These are phyloP conservation scores for Royoungia palumana DNA, from an alignment of 768 basidiomycete genomes.

Conservation along the genomic window DNA sequence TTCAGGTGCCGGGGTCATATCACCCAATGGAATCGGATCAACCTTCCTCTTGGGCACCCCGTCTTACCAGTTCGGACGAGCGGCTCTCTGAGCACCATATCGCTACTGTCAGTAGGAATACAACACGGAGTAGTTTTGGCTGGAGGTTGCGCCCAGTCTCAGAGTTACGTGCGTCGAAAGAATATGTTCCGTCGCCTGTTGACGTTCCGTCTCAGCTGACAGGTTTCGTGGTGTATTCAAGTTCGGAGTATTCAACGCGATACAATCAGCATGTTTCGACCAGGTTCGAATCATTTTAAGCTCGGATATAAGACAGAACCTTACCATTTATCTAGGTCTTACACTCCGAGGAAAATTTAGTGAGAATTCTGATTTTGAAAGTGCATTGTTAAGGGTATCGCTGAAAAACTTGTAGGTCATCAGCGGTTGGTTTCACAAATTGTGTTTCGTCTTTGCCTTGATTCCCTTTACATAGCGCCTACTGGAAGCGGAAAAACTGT, in stretches of 20 bases:
- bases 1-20: neutral
- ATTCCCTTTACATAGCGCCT: constrained; percentile 63
- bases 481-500: constrained; percentile 97
- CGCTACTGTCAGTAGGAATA: neutral
- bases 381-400: too few relatives aligned
- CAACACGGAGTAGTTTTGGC: constrained; percentile 40
- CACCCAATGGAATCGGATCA: neutral
- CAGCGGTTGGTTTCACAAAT: constrained; percentile 47
- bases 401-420: constrained; percentile 50
- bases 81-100: neutral
- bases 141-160: constrained; percentile 66
- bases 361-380: constrained; percentile 23
- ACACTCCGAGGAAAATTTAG: constrained; percentile 61
- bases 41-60: neutral
- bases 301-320: neutral
- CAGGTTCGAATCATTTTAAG: constrained; percentile 40
- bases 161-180: constrained; percentile 53
- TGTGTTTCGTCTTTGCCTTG: constrained; percentile 1
- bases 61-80: neutral
- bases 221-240: constrained; percentile 79
- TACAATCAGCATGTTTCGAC: constrained; percentile 83
- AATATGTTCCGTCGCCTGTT: neutral
- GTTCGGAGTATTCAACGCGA: constrained; percentile 87
- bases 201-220: constrained; percentile 57
- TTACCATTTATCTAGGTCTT: constrained; percentile 46